Evolutionary conservation across 139 green algal genomes (phyloP), one percentile per base, ranked within the genome.

Genomic region (Chlorella sorokiniana): DNA sequence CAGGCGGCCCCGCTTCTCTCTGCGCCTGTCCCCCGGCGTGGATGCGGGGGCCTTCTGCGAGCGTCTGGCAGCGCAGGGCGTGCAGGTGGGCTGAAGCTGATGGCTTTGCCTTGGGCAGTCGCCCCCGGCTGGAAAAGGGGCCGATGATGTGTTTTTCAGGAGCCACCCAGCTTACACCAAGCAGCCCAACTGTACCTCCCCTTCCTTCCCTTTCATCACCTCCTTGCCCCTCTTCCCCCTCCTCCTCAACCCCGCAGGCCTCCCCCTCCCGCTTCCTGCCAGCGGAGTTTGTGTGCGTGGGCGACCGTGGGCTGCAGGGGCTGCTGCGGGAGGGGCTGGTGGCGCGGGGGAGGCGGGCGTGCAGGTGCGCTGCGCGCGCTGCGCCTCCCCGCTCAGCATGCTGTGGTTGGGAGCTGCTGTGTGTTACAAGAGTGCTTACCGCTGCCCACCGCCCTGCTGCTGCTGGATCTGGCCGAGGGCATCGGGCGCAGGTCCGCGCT

Each of bases 231-330:
- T n/a, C n/a, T n/a, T n/a, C n/a, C n/a, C n/a, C n/a, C n/a, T n/a
- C n/a, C n/a, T n/a, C n/a, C n/a, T n/a, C n/a, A n/a, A 16, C 22
- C 35, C 51, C 52, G 73, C 73, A 79, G 20, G 85, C 78, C 25
- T 41, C 63, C 23, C 56, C 56, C 22, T 93, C 88, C 33, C 22
- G 67, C 9, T 84, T 88, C 29, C 84, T 96, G 63, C 93, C 93
- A 3, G 20, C 37, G 0, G 85, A 96, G n/a, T 98, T 96, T 69
- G 40, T 98, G 11, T 68, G 84, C 3, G 84, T 97, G 1, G 29
- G n/a, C n/a, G n/a, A 78, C 6, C 35, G 41, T 4, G 93, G 91
- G 25, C 84, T 97, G 75, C 92, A 96, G 69, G 54, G 48, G 27
- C 33, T 93, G 78, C 83, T 95, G 78, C 54, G 38, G 37, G 42